A percentile compares a stretch with the other conserved stretches of the same genome.
Evolutionary conservation across 2,329 filamentous ascomycete genomes (phyloP).

Genomic region (Cladosporium colombiae): DNA sequence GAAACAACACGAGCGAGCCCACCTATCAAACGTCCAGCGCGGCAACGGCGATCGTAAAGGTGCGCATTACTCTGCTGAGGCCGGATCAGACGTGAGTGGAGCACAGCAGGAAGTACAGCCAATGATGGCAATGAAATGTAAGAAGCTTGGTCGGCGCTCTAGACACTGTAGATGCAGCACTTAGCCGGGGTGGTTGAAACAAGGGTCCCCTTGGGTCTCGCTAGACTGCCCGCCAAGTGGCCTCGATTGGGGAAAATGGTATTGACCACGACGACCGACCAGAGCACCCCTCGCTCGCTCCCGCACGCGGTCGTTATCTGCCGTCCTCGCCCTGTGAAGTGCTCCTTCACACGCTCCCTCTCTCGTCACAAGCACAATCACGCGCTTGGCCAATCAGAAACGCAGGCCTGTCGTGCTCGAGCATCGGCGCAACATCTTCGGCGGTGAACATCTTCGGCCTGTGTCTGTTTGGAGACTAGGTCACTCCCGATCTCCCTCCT

Average conservation of each 20-base stretch:
- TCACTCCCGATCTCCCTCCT: background rate
- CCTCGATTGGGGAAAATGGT: slow-evolving; percentile 14
- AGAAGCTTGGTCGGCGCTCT: background rate
- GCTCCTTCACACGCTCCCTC: background rate
- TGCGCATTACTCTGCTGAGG: background rate
- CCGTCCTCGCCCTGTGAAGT: background rate
- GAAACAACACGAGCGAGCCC: background rate
- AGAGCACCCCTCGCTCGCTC: slow-evolving; percentile 11
- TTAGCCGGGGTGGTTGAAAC: background rate
- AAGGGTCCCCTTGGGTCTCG: slow-evolving; percentile 6
- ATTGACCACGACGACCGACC: slow-evolving; percentile 4
- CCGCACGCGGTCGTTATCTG: background rate
- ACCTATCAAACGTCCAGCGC: background rate
- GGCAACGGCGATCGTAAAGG: background rate
- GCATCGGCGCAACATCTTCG: background rate
- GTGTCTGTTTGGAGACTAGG: background rate
- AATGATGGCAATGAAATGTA: background rate
- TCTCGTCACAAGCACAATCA: background rate
- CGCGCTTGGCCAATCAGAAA: background rate
- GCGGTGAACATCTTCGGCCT: slow-evolving; percentile 3
- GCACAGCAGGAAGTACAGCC: rapidly evolving
- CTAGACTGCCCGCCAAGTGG: slow-evolving; percentile 12
- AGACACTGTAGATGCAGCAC: background rate
- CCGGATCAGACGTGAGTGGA: background rate
- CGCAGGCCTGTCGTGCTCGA: background rate